Base-by-base conservation (phyloP, 495 filamentous ascomycete genomes). In the Hypoxylon perforatum region DNA sequence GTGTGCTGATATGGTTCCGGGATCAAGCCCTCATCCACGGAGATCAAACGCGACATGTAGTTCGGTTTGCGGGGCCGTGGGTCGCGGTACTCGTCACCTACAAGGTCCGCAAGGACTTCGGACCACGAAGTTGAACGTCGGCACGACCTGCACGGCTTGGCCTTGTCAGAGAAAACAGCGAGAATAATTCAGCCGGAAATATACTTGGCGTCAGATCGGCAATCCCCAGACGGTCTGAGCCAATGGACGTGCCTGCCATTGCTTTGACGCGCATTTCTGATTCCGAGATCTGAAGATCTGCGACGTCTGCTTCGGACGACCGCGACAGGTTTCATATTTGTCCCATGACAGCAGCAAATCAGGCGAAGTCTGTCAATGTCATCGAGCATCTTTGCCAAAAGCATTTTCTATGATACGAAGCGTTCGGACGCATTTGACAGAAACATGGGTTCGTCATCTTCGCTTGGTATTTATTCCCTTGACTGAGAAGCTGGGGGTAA, bases 121-220 rank as follows among this genome's bases (percentile, higher is more conserved):
- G 30, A 33, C 7, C 11, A 33, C 3, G 2, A 10, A 33, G 30
- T 5, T 33, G 46, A 28, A 64, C 52, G 53, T 58, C 47, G 47
- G 52, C 39, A 18, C 47, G 61, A 48, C 52, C 48, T 57, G 52
- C 39, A 18, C 47, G 61, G 55, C 52, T 53, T 57, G 19, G 42
- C 46, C 30, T 49, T 10, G 15, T 36, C 19, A 15, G 44, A 50
- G n/a, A 33, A 10, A 9, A 10, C 4, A 33, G 25, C 15, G 10
- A 4, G 2, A 23, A 21, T 36, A 10, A 19, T 61, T 45, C 48
- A 47, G 38, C 45, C 46, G 41, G 46, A 53, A 57, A 22, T 52
- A 35, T 1, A 1, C 53, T 67, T 67, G 65, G 65, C 49, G 65
- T 60, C 36, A n/a, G 65, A 69, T 69, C 65, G 49, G 18, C 65